These are phyloP conservation scores for Candida germanica DNA, from an alignment of 805 yeast genomes.

Conservation along the genomic window DNA sequence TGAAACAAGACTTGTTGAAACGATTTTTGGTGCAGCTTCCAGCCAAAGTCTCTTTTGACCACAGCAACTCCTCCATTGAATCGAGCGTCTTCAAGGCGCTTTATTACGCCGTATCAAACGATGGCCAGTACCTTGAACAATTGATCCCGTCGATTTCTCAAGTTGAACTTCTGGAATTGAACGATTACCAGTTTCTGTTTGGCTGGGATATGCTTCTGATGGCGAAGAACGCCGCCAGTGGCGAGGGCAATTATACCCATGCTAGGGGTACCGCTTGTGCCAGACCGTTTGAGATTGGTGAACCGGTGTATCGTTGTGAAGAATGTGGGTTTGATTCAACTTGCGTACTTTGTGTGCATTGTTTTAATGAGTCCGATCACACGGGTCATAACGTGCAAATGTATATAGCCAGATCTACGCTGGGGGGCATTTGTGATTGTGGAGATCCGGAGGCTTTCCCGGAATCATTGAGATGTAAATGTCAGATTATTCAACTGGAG, in stretches of 20 bases:
- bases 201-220: background rate
- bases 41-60: slow-evolving; percentile 12
- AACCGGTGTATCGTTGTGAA: slow-evolving; percentile 67
- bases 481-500: slow-evolving; percentile 16
- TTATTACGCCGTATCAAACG: slow-evolving; percentile 32
- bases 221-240: background rate
- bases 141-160: slow-evolving; percentile 32
- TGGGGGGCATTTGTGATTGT: slow-evolving; percentile 69
- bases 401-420: slow-evolving; percentile 44
- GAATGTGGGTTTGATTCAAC: slow-evolving; percentile 79
- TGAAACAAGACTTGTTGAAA: slow-evolving; percentile 22
- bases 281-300: slow-evolving; percentile 55
- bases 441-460: slow-evolving; percentile 70
- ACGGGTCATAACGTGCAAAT: slow-evolving; percentile 59
- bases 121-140: slow-evolving; percentile 31
- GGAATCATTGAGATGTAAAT: slow-evolving; percentile 48
- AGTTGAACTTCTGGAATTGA: slow-evolving; percentile 15
- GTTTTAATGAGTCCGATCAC: slow-evolving; percentile 72
- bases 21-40: slow-evolving; percentile 28
- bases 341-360: slow-evolving; percentile 70
- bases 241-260: slow-evolving; percentile 22
- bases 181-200: slow-evolving; percentile 6
- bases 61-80: slow-evolving; percentile 12
- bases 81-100: slow-evolving; percentile 26
- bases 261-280: slow-evolving; percentile 72